A percentile compares a stretch with the other conserved stretches of the same genome.
Evolutionary conservation across 179 eudicot species (phyloP).

Genomic region (Carnegiea gigantea): DNA sequence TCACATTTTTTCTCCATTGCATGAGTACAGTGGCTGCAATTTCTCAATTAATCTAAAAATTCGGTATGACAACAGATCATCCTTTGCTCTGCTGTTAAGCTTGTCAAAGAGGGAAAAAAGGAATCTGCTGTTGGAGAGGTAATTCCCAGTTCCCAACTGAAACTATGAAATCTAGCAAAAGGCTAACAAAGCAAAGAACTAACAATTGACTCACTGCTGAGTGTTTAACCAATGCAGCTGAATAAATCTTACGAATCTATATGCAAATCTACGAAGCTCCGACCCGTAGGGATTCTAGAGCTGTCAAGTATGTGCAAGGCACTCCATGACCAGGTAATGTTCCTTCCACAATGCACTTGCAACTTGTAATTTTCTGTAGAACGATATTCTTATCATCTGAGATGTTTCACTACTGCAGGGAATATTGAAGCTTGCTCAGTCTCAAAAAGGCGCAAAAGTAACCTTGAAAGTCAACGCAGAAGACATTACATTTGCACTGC

Average conservation of each 20-base stretch:
- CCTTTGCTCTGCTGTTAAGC: conserved; percentile 86
- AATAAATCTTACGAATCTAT: conserved; percentile 64
- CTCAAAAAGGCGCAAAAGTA: conserved; percentile 68
- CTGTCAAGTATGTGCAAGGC: conserved; percentile 86
- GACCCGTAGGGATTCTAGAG: conserved; percentile 68
- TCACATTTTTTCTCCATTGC: not conserved
- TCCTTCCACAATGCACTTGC: not conserved
- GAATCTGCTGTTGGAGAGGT: conserved; percentile 86
- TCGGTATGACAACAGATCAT: conserved; percentile 49
- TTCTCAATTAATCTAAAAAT: not conserved
- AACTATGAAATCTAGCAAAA: not conserved
- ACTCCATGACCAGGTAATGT: conserved; percentile 77
- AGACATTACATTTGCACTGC: conserved; percentile 81
- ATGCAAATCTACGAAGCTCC: conserved; percentile 65
- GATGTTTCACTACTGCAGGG: conserved; percentile 51
- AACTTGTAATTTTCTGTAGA: not conserved
- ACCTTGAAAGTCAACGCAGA: conserved; percentile 72
- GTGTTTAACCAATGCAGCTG: conserved; percentile 46
- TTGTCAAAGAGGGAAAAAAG: conserved; percentile 67
- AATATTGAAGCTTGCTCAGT: conserved; percentile 64
- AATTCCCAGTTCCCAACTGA: conserved; percentile 18
- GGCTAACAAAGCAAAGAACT: not conserved
- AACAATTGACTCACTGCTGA: not conserved
- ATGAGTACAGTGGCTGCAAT: not conserved
- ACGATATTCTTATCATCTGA: not conserved